Evolutionary conservation across 345 rosid species (phyloP).

Genomic region (Rhodomyrtus tomentosa): DNA sequence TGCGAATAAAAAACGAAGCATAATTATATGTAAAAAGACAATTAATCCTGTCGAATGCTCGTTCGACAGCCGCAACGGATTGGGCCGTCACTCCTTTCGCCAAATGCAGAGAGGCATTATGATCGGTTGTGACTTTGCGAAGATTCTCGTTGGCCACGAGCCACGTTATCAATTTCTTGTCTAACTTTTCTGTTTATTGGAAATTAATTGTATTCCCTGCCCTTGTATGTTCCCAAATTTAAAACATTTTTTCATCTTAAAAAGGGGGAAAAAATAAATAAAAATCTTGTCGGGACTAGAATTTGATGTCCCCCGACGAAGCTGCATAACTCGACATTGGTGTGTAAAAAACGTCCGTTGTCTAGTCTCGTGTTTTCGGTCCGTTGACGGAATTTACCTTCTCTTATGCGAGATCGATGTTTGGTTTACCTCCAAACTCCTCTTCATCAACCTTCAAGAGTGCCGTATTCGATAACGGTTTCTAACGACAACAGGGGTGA

Average conservation of each 20-base stretch:
- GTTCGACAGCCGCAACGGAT: background rate
- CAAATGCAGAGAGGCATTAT: background rate
- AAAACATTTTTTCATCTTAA: background rate
- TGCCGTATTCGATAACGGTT: background rate
- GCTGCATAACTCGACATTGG: background rate
- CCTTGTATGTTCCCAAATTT: background rate
- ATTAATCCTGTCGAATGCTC: background rate
- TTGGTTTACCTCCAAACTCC: background rate
- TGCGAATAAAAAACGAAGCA: background rate
- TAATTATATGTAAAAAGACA: background rate
- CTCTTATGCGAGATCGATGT: background rate
- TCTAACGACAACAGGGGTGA: background rate
- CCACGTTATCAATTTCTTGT: background rate
- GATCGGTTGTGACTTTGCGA: background rate
- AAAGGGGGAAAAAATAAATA: fast-evolving
- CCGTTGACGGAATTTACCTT: background rate
- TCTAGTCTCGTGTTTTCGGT: background rate
- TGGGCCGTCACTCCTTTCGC: background rate
- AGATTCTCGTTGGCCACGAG: background rate
- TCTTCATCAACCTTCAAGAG: background rate
- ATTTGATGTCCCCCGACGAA: background rate
- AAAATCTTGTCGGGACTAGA: background rate
- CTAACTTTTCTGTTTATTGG: background rate
- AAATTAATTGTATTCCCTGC: background rate
- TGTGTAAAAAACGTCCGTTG: background rate